A percentile compares a stretch with the other conserved stretches of the same genome.
Evolutionary conservation across 352 stramenopile species (phyloP).

Genomic region (Lagenidium sp.): DNA sequence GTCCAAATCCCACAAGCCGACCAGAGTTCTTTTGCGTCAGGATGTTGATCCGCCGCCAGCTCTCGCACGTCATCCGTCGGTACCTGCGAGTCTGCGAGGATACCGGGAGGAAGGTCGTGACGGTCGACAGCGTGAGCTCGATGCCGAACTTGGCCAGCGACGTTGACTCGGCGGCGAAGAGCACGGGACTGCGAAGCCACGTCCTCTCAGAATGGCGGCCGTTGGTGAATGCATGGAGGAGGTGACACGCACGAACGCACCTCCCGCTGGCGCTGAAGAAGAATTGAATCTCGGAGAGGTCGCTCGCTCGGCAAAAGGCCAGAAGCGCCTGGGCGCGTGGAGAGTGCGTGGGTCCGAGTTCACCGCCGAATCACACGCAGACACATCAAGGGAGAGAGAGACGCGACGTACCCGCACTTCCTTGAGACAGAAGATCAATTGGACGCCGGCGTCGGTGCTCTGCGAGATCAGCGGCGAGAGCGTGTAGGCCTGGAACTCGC

Average conservation of each 20-base stretch:
- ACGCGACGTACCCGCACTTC: slow-evolving; percentile 38
- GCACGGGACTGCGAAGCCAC: slow-evolving; percentile 32
- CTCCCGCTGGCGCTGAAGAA: slow-evolving; percentile 63
- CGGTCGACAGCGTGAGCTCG: slow-evolving; percentile 75
- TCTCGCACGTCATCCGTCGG: not conserved
- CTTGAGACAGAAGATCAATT: slow-evolving; percentile 81
- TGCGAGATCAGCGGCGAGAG: slow-evolving; percentile 25
- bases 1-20: too few relatives aligned
- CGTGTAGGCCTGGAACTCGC: slow-evolving; percentile 69
- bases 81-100: slow-evolving; percentile 45
- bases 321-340: slow-evolving; percentile 49
- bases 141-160: slow-evolving; percentile 58
- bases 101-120: slow-evolving; percentile 69
- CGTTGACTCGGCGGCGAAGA: slow-evolving; percentile 66
- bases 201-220: not conserved
- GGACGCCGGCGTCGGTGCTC: slow-evolving; percentile 37
- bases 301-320: slow-evolving; percentile 70
- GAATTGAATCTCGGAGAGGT: slow-evolving; percentile 62
- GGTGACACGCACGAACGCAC: too few relatives aligned
- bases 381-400: not conserved
- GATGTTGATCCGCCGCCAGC: too few relatives aligned
- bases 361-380: not conserved
- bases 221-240: not conserved
- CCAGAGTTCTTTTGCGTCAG: too few relatives aligned
- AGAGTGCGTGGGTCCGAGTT: too few relatives aligned